Evolutionary conservation across 352 stramenopile species (phyloP), one percentile per base, ranked within the genome.

Genomic region (Globisporangium viniferum): DNA sequence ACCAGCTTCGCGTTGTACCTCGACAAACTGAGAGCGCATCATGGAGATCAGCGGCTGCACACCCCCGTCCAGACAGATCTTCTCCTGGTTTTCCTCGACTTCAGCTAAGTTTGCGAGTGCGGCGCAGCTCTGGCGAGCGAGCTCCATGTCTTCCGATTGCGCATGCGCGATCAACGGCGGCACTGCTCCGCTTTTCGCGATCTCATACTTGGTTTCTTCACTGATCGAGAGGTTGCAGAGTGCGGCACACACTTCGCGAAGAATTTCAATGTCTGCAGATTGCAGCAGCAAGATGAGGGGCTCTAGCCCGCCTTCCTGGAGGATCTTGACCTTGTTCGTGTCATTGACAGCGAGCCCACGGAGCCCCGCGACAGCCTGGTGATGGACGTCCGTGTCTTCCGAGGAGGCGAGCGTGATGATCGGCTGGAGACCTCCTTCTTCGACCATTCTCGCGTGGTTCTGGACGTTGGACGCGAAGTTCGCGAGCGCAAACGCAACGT

Each of bases 161-260:
- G 96, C 94, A 49, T 97, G 90, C 5, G 82, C 77, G 39, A 99
- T 95, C 2, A 99, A 79, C 22, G 93, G 88, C 14, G 87, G 64
- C 15, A 99, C 86, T 4, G 90, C 91, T 3, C 96, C 96, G 58
- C 84, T 97, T 71, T 98, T 99, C 20, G 91, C 87, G 44, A 99
- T 97, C 73, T 99, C 97, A 68, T 98, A 98, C 75, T 99, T 99
- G 71, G 97, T 99, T 72, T 99, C 96, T 59, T 98, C 95, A 36
- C 88, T 94, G 39, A 98, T 77, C 6, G 94, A 98, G 33, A 99
- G 80, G 75, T 99, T 99, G 69, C 91, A 98, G 0, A 99, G 76
- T 3, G 93, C 94, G 0, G 93, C 96, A 59, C 93, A 98, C 1
- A 96, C 92, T 67, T 99, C 96, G 0, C 94, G 83, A 10, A 99